Evolutionary conservation across 2,329 filamentous ascomycete species (phyloP), one percentile per base, ranked within the genome.

Genomic region (Sarocladium oryzae): DNA sequence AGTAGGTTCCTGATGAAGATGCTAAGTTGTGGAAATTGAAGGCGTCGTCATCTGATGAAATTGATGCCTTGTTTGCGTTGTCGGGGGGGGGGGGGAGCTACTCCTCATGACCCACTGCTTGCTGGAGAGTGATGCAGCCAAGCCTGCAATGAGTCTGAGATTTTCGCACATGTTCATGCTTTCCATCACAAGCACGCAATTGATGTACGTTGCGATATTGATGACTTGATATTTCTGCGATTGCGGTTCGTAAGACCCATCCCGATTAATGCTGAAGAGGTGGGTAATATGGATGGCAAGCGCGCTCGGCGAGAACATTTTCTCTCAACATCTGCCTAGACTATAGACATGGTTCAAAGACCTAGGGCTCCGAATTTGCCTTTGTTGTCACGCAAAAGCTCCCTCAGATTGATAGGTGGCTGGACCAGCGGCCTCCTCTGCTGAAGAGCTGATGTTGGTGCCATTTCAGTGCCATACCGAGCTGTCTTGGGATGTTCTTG

Each of bases 341-440:
- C n/a, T n/a, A n/a, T n/a, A n/a, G n/a, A n/a, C n/a, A n/a, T n/a
- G n/a, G n/a, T 41, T 23, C 57, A 69, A 38, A 69, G 52, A 3
- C 67, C 67, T 51, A 69, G 53, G 24, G 67, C 65, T 55, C 59
- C 58, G 46, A 67, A 69, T 46, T 64, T 63, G 35, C 67, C 64
- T 50, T 59, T 57, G 24, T 15, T 41, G 15, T 32, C 49, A 1
- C 32, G 23, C 32, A 50, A 21, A 21, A 40, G 33, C 49, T 50
- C 49, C 16, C 33, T 40, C 26, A 40, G 20, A 13, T 32, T 37
- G 16, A 38, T 23, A 15, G 43, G 43, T 51, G 56, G 51, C n/a
- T 66, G 51, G 26, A 60, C 58, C 21, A 49, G 52, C 24, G 48
- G 40, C n/a, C 53, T 53, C 40, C 54, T 54, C 50, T 33, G 51